A percentile compares a stretch with the other conserved stretches of the same genome.
Evolutionary conservation across 306 rosid species (phyloP).

Genomic region (Ormosia semicastrata): DNA sequence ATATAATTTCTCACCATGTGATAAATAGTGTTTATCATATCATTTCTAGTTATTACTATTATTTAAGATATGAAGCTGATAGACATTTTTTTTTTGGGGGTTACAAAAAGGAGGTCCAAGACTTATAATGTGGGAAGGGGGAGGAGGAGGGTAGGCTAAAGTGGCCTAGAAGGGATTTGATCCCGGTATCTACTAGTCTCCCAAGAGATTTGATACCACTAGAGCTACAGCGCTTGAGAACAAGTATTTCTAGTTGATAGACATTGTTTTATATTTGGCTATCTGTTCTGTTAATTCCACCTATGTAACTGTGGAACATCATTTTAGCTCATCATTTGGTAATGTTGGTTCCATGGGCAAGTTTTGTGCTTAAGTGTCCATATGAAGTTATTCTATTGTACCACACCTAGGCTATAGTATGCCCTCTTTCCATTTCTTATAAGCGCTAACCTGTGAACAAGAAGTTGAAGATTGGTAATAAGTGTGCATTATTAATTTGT

Average conservation of each 20-base stretch:
- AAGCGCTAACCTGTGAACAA: background rate
- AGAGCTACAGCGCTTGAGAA: background rate
- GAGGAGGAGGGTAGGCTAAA: background rate
- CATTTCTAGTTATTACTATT: background rate
- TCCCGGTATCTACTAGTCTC: background rate
- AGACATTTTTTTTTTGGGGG: no score
- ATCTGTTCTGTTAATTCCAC: background rate
- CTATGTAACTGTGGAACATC: background rate
- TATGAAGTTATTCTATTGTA: background rate
- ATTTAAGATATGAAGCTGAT: no score
- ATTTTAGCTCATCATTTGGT: background rate
- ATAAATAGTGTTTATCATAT: background rate
- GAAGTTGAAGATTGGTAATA: background rate
- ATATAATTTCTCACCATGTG: no score
- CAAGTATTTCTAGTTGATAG: background rate
- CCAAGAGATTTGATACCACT: background rate
- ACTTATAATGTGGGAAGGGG: no score
- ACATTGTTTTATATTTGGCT: background rate
- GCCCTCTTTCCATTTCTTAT: background rate
- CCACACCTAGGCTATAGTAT: background rate
- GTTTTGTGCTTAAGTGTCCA: slow-evolving; percentile 3
- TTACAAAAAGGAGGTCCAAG: no score
- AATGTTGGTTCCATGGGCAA: background rate
- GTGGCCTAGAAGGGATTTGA: no score
- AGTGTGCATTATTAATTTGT: background rate